Evolutionary conservation across 129 eudicot genomes (phyloP).

Genomic region (Arctium lappa): DNA sequence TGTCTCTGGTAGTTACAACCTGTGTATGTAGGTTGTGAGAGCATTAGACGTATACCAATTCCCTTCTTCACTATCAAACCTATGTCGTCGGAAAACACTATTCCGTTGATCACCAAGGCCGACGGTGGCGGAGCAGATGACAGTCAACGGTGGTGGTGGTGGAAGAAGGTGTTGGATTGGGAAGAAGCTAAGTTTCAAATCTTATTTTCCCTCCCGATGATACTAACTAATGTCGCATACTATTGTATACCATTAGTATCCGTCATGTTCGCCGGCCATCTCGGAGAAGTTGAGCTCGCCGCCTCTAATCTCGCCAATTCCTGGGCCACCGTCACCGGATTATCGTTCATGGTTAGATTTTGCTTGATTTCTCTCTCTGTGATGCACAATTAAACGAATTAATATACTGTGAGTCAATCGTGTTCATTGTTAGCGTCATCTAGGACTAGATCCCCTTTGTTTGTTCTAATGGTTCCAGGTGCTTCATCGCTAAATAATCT

Average conservation of each 20-base stretch:
- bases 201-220: slow-evolving; percentile 43
- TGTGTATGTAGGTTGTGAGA: not conserved
- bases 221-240: slow-evolving; percentile 40
- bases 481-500: not conserved
- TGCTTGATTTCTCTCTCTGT: not conserved
- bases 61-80: not conserved
- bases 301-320: slow-evolving; percentile 52
- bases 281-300: slow-evolving; percentile 49
- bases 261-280: slow-evolving; percentile 60
- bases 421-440: not conserved
- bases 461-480: not conserved
- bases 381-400: not conserved
- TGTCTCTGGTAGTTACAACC: not conserved
- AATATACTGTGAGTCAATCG: not conserved
- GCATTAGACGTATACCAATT: not conserved
- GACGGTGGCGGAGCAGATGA: not conserved
- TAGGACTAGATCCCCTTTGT: not conserved
- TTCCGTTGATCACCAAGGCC: slow-evolving; percentile 12
- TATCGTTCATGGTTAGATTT: slow-evolving; percentile 42
- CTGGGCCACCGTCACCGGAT: slow-evolving; percentile 55
- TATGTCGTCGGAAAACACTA: slow-evolving; percentile 12
- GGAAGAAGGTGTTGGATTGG: slow-evolving; percentile 30
- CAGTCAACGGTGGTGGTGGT: slow-evolving; percentile 16
- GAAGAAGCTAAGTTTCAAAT: slow-evolving; percentile 45
- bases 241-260: slow-evolving; percentile 39